Conservation (phyloP, 768 basidiomycete species). For the Leccinellum albellum region DNA sequence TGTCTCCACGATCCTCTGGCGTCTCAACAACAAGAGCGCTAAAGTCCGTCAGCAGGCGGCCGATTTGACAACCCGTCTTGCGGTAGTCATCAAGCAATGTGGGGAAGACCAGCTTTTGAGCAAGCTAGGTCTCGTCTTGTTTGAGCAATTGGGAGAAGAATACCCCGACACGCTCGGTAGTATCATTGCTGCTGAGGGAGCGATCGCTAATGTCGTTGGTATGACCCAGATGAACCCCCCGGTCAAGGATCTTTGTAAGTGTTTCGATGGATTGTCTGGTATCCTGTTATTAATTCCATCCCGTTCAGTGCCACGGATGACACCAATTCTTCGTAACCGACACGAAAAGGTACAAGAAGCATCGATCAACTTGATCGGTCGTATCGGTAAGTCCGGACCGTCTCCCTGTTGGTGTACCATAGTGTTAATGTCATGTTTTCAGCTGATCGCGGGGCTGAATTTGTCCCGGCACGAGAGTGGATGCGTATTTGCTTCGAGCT, state of each 20-base stretch:
- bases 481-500: conserved; percentile 99
- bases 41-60: conserved; percentile 99
- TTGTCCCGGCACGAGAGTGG: conserved; percentile 98
- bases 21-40: conserved; percentile 98
- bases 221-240: conserved; percentile 99
- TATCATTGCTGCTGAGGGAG: conserved; percentile 97
- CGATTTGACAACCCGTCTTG: conserved; percentile 93
- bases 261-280: not conserved
- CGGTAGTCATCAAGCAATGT: conserved; percentile 97
- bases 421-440: conserved; percentile 1
- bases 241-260: conserved; percentile 96
- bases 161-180: conserved; percentile 99
- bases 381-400: conserved; percentile 55
- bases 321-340: conserved; percentile 97
- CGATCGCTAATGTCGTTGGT: conserved; percentile 98
- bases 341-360: conserved; percentile 99
- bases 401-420: not conserved
- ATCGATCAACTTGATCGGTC: conserved; percentile 98
- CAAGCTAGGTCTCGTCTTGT: conserved; percentile 94
- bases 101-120: conserved; percentile 94
- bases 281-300: not conserved
- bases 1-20: conserved; percentile 98
- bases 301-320: conserved; percentile 93
- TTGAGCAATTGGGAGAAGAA: conserved; percentile 98
- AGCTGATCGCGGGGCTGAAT: conserved; percentile 99